Evolutionary conservation across 1,139 yeast species (phyloP).

Genomic region (Pichia sp.): DNA sequence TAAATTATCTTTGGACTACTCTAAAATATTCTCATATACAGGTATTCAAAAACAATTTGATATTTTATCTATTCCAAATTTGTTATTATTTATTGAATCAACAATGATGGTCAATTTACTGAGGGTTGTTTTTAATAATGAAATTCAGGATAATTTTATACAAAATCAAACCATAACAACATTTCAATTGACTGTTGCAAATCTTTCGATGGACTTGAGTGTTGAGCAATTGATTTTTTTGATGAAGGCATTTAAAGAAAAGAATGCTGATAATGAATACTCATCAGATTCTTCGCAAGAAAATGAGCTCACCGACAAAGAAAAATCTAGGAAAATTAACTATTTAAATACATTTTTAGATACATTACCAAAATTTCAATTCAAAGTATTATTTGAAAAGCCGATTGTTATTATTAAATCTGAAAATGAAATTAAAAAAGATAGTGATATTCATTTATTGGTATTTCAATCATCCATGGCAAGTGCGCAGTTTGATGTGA

Average conservation of each 20-base stretch:
- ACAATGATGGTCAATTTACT: conserved; percentile 36
- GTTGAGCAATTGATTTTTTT: conserved; percentile 24
- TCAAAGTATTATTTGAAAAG: conserved; percentile 25
- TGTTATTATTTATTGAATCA: conserved; percentile 48
- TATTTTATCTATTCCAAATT: conserved; percentile 47
- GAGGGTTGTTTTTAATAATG: conserved; percentile 14
- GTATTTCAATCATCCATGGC: conserved; percentile 23
- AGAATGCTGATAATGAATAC: not conserved
- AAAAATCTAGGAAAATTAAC: not conserved
- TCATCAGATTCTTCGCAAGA: not conserved
- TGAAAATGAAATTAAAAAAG: conserved; percentile 8
- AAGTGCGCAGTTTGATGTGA: conserved; percentile 17
- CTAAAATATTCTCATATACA: conserved; percentile 21
- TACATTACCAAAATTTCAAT: conserved; percentile 15
- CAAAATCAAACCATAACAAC: conserved; percentile 17
- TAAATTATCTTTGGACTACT: conserved; percentile 37
- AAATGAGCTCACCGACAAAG: not conserved
- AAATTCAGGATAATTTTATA: conserved; percentile 2
- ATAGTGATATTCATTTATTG: conserved; percentile 18
- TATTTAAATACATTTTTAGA: conserved; percentile 5
- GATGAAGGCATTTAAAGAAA: conserved; percentile 11
- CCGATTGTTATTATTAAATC: conserved; percentile 24
- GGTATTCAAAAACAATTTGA: conserved; percentile 29
- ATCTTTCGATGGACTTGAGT: conserved; percentile 23
- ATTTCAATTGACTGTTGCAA: conserved; percentile 21